Evolutionary conservation across 352 stramenopile species (phyloP).

Genomic region (Globisporangium viniferum): DNA sequence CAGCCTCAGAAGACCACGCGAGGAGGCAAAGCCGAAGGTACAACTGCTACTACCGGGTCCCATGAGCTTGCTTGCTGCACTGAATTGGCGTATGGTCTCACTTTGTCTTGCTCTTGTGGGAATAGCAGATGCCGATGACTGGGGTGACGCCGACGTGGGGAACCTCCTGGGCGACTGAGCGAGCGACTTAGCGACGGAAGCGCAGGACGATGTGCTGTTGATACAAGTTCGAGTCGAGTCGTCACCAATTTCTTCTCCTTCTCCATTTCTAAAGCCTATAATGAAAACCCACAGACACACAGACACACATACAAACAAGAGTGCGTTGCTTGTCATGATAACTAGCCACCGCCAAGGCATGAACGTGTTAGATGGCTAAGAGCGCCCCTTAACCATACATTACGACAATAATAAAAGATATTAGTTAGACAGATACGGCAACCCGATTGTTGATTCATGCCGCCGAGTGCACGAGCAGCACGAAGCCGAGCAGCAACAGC

Average conservation of each 20-base stretch:
- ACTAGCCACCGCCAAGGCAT: not conserved
- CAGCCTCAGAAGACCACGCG: conserved; percentile 26
- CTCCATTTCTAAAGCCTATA: conserved; percentile 2
- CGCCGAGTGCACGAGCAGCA: conserved; percentile 25
- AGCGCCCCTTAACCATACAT: not conserved
- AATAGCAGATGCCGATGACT: conserved; percentile 65
- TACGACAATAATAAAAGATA: not conserved
- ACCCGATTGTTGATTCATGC: conserved; percentile 18
- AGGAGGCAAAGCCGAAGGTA: conserved; percentile 56
- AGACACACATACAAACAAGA: not conserved
- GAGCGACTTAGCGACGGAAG: not conserved
- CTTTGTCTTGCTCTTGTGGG: conserved; percentile 11
- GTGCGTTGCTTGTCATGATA: not conserved
- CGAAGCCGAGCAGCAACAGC: conserved; percentile 17
- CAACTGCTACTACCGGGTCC: not conserved
- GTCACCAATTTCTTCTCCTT: not conserved
- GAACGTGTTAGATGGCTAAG: not conserved
- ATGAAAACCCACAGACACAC: not conserved
- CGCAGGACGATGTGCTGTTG: not conserved
- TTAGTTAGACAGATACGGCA: not conserved
- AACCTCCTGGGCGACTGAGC: conserved; percentile 66
- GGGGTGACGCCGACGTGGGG: conserved; percentile 73
- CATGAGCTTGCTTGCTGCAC: conserved; percentile 7
- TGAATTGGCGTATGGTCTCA: conserved; percentile 14
- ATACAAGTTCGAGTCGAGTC: not conserved